Conservation (phyloP, 441 rosid species). For the Gossypium schwendimanii region DNA sequence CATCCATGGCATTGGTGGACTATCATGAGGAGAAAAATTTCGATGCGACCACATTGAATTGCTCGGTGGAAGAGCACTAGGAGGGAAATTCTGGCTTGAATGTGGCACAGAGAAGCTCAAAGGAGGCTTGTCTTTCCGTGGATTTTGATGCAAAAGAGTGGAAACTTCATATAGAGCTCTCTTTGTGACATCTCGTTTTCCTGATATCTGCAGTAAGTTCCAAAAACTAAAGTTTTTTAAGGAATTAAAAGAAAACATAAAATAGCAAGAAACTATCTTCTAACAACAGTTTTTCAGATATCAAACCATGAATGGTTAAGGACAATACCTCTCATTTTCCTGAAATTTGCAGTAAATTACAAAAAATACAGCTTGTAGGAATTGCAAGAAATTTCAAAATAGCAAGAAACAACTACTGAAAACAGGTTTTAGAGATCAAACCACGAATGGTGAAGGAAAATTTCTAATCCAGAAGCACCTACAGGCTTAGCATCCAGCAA, state of each 20-base stretch:
- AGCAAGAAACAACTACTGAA: background rate
- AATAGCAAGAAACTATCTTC: constrained; percentile 4
- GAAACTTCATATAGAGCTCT: constrained; percentile 53
- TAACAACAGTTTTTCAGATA: background rate
- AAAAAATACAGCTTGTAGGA: constrained; percentile 18
- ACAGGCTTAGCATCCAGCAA: background rate
- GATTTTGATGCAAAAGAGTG: constrained; percentile 49
- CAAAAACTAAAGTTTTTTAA: constrained; percentile 20
- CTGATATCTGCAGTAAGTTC: constrained; percentile 50
- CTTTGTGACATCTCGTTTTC: constrained; percentile 40
- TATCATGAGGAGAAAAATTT: constrained; percentile 23
- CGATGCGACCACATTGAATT: constrained; percentile 32
- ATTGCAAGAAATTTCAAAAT: constrained; percentile 2
- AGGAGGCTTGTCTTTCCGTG: constrained; percentile 42
- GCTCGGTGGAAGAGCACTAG: constrained; percentile 25
- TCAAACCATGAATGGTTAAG: background rate
- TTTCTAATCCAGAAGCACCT: background rate
- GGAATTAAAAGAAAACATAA: constrained; percentile 7
- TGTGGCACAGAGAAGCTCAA: constrained; percentile 22
- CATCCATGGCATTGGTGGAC: constrained; percentile 31
- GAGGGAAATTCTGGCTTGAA: constrained; percentile 27
- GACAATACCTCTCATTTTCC: constrained; percentile 27
- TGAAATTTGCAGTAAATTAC: constrained; percentile 41
- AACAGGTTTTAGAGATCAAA: background rate
- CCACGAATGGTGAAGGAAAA: background rate